phyloP scores from a whole-genome alignment of 768 basidiomycete genomes.

The Lentinula aciculospora region DNA sequence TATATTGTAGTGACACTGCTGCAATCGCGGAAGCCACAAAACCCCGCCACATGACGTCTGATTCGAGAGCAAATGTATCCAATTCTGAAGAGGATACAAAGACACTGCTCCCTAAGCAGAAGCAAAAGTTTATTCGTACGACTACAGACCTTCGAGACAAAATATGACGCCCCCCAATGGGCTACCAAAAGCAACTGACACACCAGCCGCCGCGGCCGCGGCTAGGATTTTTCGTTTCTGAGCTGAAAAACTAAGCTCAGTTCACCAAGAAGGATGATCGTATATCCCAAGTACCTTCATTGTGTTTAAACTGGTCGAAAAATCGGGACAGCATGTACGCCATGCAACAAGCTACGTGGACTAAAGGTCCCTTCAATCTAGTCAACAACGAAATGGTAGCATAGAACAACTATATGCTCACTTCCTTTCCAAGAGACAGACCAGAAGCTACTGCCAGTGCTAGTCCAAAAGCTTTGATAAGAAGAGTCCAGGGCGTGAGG shows the following conservation, averaged over 20 bases:
- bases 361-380: constrained; percentile 60
- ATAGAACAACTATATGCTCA: constrained; percentile 19
- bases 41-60: constrained; percentile 80
- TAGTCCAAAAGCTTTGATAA: constrained; percentile 80
- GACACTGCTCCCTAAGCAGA: too few species aligned
- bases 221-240: constrained; percentile 79
- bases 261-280: neutral
- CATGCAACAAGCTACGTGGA: constrained; percentile 82
- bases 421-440: constrained; percentile 82
- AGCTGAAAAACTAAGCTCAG: constrained; percentile 28
- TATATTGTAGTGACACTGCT: constrained; percentile 75
- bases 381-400: constrained; percentile 1
- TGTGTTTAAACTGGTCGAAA: constrained; percentile 68
- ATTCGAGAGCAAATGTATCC: constrained; percentile 63
- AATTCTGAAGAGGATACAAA: constrained; percentile 36
- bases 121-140: neutral
- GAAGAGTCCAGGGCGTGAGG: constrained; percentile 78
- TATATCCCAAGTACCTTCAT: constrained; percentile 61
- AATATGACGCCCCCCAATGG: constrained; percentile 85
- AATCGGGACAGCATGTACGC: constrained; percentile 62
- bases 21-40: constrained; percentile 88
- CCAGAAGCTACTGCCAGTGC: constrained; percentile 84
- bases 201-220: constrained; percentile 81
- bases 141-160: constrained; percentile 58
- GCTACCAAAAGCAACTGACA: constrained; percentile 85